Evolutionary conservation across 108 stramenopile genomes (phyloP).

Genomic region (Fistulifera pelliculosa): DNA sequence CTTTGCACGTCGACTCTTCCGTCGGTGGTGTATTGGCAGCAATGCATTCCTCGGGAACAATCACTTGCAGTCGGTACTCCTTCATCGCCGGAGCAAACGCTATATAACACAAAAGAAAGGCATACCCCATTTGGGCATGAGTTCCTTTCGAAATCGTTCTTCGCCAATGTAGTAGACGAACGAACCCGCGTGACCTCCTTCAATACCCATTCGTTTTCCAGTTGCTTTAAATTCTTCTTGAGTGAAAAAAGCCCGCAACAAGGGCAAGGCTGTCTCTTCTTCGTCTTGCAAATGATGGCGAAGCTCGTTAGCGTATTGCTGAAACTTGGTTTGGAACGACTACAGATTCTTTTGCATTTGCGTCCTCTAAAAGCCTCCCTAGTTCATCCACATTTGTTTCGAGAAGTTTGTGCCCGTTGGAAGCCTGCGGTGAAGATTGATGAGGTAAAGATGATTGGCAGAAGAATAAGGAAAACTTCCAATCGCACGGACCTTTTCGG

Average conservation of each 20-base stretch:
- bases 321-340: conserved; percentile 9
- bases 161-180: conserved; percentile 13
- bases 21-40: neutral
- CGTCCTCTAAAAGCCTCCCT: conserved; percentile 11
- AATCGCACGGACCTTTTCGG: conserved; percentile 22
- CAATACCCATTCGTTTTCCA: neutral
- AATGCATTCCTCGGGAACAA: neutral
- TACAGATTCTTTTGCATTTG: conserved; percentile 21
- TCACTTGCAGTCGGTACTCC: neutral
- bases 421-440: neutral
- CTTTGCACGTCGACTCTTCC: too few species aligned
- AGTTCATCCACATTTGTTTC: conserved; percentile 22
- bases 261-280: conserved; percentile 25
- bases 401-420: conserved; percentile 27
- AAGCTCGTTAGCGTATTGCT: conserved; percentile 19
- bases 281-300: conserved; percentile 37
- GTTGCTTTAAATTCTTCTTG: conserved; percentile 18
- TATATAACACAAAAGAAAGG: conserved; percentile 23
- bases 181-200: neutral
- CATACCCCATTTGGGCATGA: conserved; percentile 29
- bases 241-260: conserved; percentile 33
- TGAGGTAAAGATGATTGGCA: neutral
- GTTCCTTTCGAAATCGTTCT: conserved; percentile 19
- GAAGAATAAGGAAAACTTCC: neutral
- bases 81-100: conserved; percentile 1